Percentiles rank a stretch among this genome's conserved stretches.
phyloP scores from a whole-genome alignment of 768 basidiomycete genomes.

The Gautieria morchelliformis region DNA sequence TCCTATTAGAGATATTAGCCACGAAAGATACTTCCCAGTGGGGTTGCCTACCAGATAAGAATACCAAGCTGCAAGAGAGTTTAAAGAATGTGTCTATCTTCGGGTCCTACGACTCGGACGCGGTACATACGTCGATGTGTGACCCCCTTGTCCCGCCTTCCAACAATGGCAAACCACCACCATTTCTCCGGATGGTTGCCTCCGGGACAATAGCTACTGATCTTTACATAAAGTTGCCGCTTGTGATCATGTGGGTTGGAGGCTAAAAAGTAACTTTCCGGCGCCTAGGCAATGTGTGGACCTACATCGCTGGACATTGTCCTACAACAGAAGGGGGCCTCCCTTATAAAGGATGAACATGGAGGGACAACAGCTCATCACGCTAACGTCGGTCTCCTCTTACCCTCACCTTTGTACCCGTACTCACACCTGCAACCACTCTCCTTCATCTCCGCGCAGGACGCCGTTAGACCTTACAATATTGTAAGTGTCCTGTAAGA shows the following conservation, averaged over 20 bases:
- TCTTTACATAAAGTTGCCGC: background rate
- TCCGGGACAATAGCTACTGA: too few relatives aligned
- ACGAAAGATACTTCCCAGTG: too few relatives aligned
- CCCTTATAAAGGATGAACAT: background rate
- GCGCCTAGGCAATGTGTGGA: background rate
- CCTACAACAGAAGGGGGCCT: background rate
- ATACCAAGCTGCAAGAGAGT: too few relatives aligned
- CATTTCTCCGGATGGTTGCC: too few relatives aligned
- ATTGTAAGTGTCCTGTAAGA: background rate
- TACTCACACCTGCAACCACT: background rate
- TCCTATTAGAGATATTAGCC: too few relatives aligned
- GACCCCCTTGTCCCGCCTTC: too few relatives aligned
- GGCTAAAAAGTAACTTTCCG: background rate
- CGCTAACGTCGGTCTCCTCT: background rate
- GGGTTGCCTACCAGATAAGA: too few relatives aligned
- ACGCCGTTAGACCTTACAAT: background rate
- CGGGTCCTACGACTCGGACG: too few relatives aligned
- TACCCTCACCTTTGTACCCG: background rate
- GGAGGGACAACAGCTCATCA: background rate
- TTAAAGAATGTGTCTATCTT: too few relatives aligned
- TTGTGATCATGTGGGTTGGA: background rate
- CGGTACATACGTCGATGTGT: too few relatives aligned
- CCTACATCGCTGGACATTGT: background rate
- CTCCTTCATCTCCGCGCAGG: background rate
- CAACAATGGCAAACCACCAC: too few relatives aligned